A percentile compares a stretch with the other conserved stretches of the same genome.
Conservation (phyloP, 768 basidiomycete species). For the Chalciporus piperatus region DNA sequence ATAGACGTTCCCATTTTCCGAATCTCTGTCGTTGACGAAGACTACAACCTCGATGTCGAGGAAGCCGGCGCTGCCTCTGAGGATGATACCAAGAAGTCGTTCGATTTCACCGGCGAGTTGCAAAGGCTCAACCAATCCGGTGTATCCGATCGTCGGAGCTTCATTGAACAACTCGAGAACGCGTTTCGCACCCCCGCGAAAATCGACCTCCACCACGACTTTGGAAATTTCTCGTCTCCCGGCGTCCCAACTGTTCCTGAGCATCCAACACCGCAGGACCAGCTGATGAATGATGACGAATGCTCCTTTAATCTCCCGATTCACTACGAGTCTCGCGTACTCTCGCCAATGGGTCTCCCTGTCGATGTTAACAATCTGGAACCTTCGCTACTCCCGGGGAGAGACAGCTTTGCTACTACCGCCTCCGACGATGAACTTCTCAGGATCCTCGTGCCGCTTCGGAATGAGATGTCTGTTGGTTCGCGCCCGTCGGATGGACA, state of each 20-base stretch:
- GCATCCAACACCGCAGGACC: slow-evolving; percentile 38
- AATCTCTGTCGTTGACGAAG: slow-evolving; percentile 46
- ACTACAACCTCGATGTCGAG: slow-evolving; percentile 39
- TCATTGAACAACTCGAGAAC: slow-evolving; percentile 78
- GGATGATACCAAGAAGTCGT: slow-evolving; percentile 73
- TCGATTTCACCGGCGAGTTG: slow-evolving; percentile 83
- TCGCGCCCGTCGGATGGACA: slow-evolving; percentile 60
- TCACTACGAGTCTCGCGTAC: slow-evolving; percentile 15
- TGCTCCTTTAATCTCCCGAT: slow-evolving; percentile 18
- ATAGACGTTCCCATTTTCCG: slow-evolving; percentile 40
- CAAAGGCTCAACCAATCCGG: slow-evolving; percentile 67
- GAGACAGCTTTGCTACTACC: slow-evolving; percentile 29
- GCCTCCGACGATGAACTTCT: slow-evolving; percentile 36
- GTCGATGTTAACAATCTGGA: slow-evolving; percentile 29
- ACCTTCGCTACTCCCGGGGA: slow-evolving; percentile 39
- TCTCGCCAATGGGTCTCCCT: slow-evolving; percentile 14
- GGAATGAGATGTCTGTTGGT: slow-evolving; percentile 31
- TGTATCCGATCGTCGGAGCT: slow-evolving; percentile 65
- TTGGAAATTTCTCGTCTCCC: slow-evolving; percentile 35
- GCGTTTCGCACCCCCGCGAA: slow-evolving; percentile 78
- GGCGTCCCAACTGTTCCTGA: slow-evolving; percentile 54
- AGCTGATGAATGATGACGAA: slow-evolving; percentile 27
- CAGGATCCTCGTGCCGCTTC: slow-evolving; percentile 15
- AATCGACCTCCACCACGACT: slow-evolving; percentile 53
- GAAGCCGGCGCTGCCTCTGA: slow-evolving; percentile 46